Conservation (phyloP, 305 asterid genomes). For the Plantago lanceolata region DNA sequence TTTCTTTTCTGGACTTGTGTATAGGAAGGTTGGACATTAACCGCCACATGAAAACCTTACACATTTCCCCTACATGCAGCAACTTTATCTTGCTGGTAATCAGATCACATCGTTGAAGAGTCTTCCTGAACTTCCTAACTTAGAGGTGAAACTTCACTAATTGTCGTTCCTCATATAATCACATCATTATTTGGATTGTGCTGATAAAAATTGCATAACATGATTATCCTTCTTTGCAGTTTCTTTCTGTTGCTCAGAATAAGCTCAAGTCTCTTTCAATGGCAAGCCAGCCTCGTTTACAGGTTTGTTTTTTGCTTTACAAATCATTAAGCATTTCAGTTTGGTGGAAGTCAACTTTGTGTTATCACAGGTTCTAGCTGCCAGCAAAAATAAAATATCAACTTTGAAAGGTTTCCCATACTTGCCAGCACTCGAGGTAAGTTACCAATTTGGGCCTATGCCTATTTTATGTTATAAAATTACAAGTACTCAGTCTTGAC, state of each 20-base stretch:
- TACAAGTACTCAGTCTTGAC: conserved; percentile 7
- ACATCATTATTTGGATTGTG: conserved; percentile 22
- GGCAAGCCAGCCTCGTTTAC: conserved; percentile 98
- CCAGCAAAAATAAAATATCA: conserved; percentile 94
- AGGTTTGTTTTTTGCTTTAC: conserved; percentile 52
- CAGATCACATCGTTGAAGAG: conserved; percentile 87
- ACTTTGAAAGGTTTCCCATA: conserved; percentile 95
- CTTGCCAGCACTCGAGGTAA: conserved; percentile 95
- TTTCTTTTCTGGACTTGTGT: not conserved
- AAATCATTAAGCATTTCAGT: conserved; percentile 22
- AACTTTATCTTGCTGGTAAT: conserved; percentile 99
- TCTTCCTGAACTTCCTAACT: conserved; percentile 97
- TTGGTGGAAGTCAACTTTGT: conserved; percentile 13
- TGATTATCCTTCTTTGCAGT: conserved; percentile 44
- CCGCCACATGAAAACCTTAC: conserved; percentile 7
- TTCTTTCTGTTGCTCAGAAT: conserved; percentile 97
- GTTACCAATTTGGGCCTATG: conserved; percentile 25
- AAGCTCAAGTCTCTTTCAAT: conserved; percentile 90
- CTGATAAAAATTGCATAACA: conserved; percentile 16
- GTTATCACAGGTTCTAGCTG: conserved; percentile 78
- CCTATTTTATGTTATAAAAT: not conserved
- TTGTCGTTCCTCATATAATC: conserved; percentile 11
- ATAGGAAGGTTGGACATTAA: not conserved
- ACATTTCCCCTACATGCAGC: conserved; percentile 47
- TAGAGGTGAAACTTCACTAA: conserved; percentile 65